Evolutionary conservation across 148 eudicot genomes (phyloP), one percentile per base, ranked within the genome.

Genomic region (Nepenthes mirabilis): DNA sequence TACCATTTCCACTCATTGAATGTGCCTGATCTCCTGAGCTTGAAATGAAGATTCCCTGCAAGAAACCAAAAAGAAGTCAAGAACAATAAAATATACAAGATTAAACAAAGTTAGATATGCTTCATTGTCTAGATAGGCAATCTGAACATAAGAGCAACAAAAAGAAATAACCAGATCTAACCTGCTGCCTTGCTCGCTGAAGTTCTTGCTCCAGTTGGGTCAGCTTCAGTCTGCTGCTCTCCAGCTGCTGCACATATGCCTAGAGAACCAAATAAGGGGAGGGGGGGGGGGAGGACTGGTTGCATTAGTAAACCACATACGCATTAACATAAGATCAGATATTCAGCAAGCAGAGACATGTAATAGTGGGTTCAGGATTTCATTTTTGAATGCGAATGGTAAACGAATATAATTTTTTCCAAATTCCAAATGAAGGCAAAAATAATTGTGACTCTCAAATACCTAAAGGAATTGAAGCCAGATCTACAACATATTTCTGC

Each of bases 191-290:
- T 52, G 83, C 83, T 66, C 79, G 71, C 56, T 79, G 83, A 43
- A 79, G 77, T 65, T 79, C 83, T 72, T 79, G 83, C 65, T 79
- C 83, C 35, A 79, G 76, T 58, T 79, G 83, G 56, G 83, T 79
- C 45, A 79, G 74, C 66, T 79, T 79, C 61, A 79, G 63, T 67
- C 83, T 72, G 65, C 83, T 79, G 60, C 72, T 79, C 65, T 75
- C 83, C 47, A 79, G 64, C 59, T 79, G 83, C 35, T 79, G 83
- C 66, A 79, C 79, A 69, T 79, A 79, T 33, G 83, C 83, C 83
- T 79, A 53, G 55, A 52, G 13, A 57, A 59, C 33, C 33, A 32
- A 52, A 54, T 14, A 45, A 61, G 59, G 52, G 52, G 10, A 49
- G 52, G 10, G 13, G 52, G 11, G 14, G 14, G 11, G 13, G 3